These are phyloP conservation scores for Prunus campanulata DNA, from an alignment of 306 rosid species.

Conservation along the genomic window DNA sequence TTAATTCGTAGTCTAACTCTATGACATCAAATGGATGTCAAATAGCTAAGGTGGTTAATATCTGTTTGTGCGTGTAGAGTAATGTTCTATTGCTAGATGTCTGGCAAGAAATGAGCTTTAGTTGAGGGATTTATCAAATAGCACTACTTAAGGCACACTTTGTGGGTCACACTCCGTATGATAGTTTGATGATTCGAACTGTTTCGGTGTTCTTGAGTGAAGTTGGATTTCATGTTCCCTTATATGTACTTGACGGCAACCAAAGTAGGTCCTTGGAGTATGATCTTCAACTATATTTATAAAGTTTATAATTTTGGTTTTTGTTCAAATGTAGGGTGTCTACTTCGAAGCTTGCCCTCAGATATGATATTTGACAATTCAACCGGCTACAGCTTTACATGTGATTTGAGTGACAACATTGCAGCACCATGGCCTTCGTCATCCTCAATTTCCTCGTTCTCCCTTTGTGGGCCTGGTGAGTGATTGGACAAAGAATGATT, in stretches of 20 bases:
- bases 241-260: not conserved
- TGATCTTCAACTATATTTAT: not conserved
- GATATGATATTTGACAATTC: conserved; percentile 81
- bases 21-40: not conserved
- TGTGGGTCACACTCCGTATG: too few species aligned
- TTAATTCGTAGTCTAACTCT: too few species aligned
- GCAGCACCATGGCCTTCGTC: conserved; percentile 98
- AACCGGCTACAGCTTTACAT: conserved; percentile 81
- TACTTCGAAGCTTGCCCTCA: conserved; percentile 92
- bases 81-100: too few species aligned
- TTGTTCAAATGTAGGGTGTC: conserved; percentile 59
- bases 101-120: too few species aligned
- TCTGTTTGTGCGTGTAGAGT: too few species aligned
- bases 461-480: conserved; percentile 96
- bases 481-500: conserved; percentile 8
- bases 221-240: not conserved
- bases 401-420: conserved; percentile 91
- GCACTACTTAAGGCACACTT: too few species aligned
- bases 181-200: too few species aligned
- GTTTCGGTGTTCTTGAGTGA: not conserved
- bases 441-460: conserved; percentile 69
- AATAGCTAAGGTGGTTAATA: not conserved
- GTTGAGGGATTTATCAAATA: too few species aligned
- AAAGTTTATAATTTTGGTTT: conserved; percentile 9
- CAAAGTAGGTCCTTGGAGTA: not conserved